Evolutionary conservation across 345 rosid species (phyloP), one percentile per base, ranked within the genome.

Genomic region (Citrus maxima): DNA sequence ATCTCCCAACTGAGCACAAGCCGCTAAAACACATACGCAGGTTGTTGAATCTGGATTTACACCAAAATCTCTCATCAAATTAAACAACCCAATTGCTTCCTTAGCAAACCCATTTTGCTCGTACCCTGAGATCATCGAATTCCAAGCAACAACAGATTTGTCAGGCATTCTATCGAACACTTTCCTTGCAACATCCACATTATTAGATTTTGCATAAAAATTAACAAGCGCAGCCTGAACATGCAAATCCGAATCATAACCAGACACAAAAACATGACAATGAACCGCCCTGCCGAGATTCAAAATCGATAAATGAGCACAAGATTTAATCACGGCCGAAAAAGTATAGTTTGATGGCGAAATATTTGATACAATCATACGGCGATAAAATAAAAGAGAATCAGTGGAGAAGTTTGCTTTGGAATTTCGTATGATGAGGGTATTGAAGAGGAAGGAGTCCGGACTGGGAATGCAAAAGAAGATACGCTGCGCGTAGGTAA

Each of bases 1-100:
- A 7, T 88, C 90, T 60, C 98, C 94, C 34, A 82, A 54, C 66
- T 93, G 94, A 22, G 95, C 94, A 88, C 98, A 95, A 7, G 94
- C 94, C 0, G 98, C 83, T 76, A 93, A 80, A 73, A 95, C 82
- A 37, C 87, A 84, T 42, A 92, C 97, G 32, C 88, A 89, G 0
- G 97, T 93, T 0, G 97, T 70, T 1, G 92, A 84, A 84, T 95
- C 97, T 7, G 93, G 95, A 75, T 83, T 80, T 10, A 83, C 38
- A 32, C 88, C 86, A 4, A 27, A 77, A 18, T 85, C 87, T 69
- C 87, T 79, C 97, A 93, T 93, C 75, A 35, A 72, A 73, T 86
- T 28, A 73, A 95, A 95, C 84, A 93, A 79, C 2, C 61, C 72
- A 79, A 90, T 79, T 4, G 95, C 97, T 72, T 92, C 90, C 32